Conservation (phyloP, 495 filamentous ascomycete species). For the Lophium mytilinum region DNA sequence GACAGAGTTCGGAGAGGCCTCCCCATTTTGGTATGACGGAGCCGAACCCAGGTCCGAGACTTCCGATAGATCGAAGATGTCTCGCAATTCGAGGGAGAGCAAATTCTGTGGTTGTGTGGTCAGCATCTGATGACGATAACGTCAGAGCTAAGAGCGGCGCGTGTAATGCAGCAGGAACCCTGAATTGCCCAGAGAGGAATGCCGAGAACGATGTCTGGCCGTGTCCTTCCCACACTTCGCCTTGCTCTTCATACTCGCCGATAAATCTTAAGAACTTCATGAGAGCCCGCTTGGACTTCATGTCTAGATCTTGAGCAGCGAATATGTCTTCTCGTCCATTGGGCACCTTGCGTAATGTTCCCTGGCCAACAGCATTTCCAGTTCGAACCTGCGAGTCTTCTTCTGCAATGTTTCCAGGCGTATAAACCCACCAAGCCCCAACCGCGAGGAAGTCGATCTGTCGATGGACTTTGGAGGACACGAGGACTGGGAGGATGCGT, state of each 20-base stretch:
- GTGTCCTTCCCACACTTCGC: slow-evolving; percentile 41
- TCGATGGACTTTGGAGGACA: slow-evolving; percentile 78
- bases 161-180: slow-evolving; percentile 60
- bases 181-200: slow-evolving; percentile 64
- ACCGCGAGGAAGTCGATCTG: slow-evolving; percentile 92
- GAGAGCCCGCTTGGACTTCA: slow-evolving; percentile 67
- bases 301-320: slow-evolving; percentile 58
- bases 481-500: slow-evolving; percentile 61
- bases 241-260: slow-evolving; percentile 49
- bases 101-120: slow-evolving; percentile 52
- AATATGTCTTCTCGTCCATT: slow-evolving; percentile 85
- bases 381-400: no score
- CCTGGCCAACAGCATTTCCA: background rate
- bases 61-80: slow-evolving; percentile 78
- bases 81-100: slow-evolving; percentile 63
- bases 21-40: slow-evolving; percentile 87
- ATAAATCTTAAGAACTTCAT: slow-evolving; percentile 87
- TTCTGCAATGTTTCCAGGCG: slow-evolving; percentile 1
- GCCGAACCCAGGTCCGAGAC: slow-evolving; percentile 80
- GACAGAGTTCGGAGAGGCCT: slow-evolving; percentile 81
- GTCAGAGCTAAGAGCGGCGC: slow-evolving; percentile 71
- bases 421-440: slow-evolving; percentile 83
- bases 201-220: slow-evolving; percentile 47
- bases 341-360: slow-evolving; percentile 42
- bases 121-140: slow-evolving; percentile 52